Base-by-base conservation (phyloP, 2,329 filamentous ascomycete genomes). In the Mariannaea elegans region DNA sequence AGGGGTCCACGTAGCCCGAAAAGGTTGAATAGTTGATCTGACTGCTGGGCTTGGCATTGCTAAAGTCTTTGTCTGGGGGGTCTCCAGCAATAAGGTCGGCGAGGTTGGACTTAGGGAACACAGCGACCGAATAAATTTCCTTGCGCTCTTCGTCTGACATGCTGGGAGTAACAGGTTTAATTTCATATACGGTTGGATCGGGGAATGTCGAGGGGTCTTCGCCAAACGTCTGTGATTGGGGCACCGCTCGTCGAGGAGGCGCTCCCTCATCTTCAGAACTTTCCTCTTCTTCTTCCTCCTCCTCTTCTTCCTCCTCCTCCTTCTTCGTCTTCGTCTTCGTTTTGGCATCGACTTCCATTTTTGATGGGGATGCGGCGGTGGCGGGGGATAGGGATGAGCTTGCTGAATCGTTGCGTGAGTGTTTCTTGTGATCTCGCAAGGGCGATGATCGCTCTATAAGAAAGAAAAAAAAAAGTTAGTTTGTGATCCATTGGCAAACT, bases 1-100 rank as follows among this genome's bases (percentile, higher is more conserved):
- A 98, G 0, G 94, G 92, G 64, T 99, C 95, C 54, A 96, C 86
- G 73, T 95, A 97, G 6, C 91, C 89, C n/a, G 91, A 90, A 76
- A 99, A 99, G 2, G 94, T 97, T 56, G 88, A 90, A 65, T 95
- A 95, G 74, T 91, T 94, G 75, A 98, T 95, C 80, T 99, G 95
- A 70, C 94, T 97, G 18, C 90, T 89, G 5, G 94, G 93, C 74
- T 98, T 99, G 31, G 93, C 90, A 73, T 88, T 97, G 73, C 92
- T 97, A 72, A 97, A 98, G 78, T 99, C 95, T 74, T 92, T 93
- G 76, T 98, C 94, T 1, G 95, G 94, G 1, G 94, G 91, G 36
- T 91, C 89, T 46, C 95, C 95, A 10, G 94, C 91, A 64, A 97
- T 96, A 66, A 95, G 82, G 72, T 97, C 90, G 58, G 88, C 84